These are phyloP conservation scores for Capillidium rhysosporum DNA, from an alignment of 371 early-diverging fungal species.

Conservation along the genomic window DNA sequence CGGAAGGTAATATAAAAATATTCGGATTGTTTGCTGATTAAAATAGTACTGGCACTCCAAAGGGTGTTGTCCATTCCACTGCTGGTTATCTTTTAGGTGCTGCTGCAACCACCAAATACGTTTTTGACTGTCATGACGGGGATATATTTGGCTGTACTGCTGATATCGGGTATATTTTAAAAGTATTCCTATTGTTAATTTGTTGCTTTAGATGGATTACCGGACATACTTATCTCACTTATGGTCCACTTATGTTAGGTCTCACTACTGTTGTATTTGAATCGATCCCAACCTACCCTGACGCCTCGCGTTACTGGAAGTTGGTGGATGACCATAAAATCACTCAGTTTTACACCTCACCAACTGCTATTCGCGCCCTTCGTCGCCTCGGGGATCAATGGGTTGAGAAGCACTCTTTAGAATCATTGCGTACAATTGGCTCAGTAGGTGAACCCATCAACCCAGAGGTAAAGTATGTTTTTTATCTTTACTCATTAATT, in stretches of 20 bases:
- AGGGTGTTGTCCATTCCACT: conserved; percentile 80
- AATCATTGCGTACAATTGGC: conserved; percentile 74
- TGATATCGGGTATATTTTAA: conserved; percentile 28
- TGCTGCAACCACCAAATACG: conserved; percentile 62
- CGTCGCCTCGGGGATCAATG: conserved; percentile 69
- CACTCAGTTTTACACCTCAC: conserved; percentile 97
- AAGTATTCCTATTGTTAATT: neutral
- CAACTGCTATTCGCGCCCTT: conserved; percentile 92
- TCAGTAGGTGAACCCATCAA: conserved; percentile 98
- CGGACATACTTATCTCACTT: conserved; percentile 77
- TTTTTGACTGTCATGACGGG: conserved; percentile 70
- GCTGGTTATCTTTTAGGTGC: conserved; percentile 91
- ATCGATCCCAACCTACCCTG: conserved; percentile 68
- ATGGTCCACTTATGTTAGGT: conserved; percentile 85
- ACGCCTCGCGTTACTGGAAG: conserved; percentile 66
- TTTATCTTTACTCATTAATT: neutral
- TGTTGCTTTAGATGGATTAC: conserved; percentile 33
- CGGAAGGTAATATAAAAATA: conserved; percentile 32
- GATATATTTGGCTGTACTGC: conserved; percentile 76
- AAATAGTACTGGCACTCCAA: conserved; percentile 78
- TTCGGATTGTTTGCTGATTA: neutral
- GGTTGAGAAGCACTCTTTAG: conserved; percentile 50
- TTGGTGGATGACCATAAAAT: conserved; percentile 65
- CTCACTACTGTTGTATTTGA: conserved; percentile 88
- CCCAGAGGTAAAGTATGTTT: conserved; percentile 28